Percentiles rank a stretch among this genome's conserved stretches.
Evolutionary conservation across 1,139 yeast species (phyloP).

Genomic region (Taphrina flavorubra): DNA sequence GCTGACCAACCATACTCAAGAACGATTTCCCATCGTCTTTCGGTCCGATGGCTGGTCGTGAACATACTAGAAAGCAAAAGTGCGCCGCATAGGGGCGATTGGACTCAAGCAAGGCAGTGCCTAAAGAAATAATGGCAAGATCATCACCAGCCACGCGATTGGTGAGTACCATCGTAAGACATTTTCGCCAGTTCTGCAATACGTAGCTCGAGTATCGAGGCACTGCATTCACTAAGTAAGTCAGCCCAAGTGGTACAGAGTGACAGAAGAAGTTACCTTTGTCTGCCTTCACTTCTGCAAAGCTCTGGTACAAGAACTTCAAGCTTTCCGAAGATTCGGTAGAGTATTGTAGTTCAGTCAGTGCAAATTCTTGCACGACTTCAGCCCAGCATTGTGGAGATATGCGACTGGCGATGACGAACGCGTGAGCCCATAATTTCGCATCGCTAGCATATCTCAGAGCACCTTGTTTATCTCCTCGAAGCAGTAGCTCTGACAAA

Average conservation of each 20-base stretch:
- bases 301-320: conserved; percentile 67
- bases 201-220: neutral
- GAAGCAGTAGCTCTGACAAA: conserved; percentile 50
- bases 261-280: conserved; percentile 3
- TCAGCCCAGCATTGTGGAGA: conserved; percentile 68
- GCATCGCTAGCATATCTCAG: conserved; percentile 65
- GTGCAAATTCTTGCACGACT: conserved; percentile 61
- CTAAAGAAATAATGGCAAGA: conserved; percentile 51
- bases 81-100: conserved; percentile 52
- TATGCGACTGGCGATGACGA: conserved; percentile 69
- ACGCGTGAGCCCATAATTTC: conserved; percentile 78
- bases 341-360: conserved; percentile 53
- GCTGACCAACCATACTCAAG: conserved; percentile 49
- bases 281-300: conserved; percentile 59
- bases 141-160: conserved; percentile 49
- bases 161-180: conserved; percentile 26
- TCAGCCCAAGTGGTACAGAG: neutral
- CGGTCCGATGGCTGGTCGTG: conserved; percentile 39
- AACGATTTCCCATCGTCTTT: conserved; percentile 45
- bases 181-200: conserved; percentile 27
- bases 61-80: conserved; percentile 45
- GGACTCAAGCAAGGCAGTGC: conserved; percentile 49
- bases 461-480: conserved; percentile 73
- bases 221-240: neutral
- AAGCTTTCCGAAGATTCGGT: conserved; percentile 57